Evolutionary conservation across 345 rosid species (phyloP), one percentile per base, ranked within the genome.

Genomic region (Sonneratia alba): DNA sequence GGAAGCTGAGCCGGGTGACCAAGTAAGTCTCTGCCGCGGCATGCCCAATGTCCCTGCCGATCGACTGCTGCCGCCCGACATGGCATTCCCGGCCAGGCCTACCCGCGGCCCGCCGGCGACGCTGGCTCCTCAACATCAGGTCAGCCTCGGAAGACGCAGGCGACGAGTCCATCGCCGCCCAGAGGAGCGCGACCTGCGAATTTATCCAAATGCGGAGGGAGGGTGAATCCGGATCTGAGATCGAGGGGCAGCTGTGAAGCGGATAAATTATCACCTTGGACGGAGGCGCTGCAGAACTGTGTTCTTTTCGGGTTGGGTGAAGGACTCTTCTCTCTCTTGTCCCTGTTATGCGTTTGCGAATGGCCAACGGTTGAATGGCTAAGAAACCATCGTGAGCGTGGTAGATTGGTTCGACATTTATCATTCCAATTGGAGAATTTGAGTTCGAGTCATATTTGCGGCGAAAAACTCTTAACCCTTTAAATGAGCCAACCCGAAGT

Each of bases 11-110:
- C 57, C 87, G 77, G 57, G 99, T 87, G n/a, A 92, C 12, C 67
- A 95, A 72, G 79, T 83, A 90, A 24, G 92, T 90, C 72, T 95
- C 96, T 0, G 96, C 87, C 4, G 97, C 93, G 2, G 91, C 97
- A 66, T 85, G 97, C 6, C 86, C 91, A 11, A 90, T 80, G 1
- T 92, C 96, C 18, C 68, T 75, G 68, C 87, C 69, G 2, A 87
- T 66, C 2, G 98, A 84, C 72, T 70, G 86, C 79, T 84, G 83
- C 69, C 90, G 79, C 65, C 75, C 67, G 45, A 79, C 71, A 67
- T 67, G 42, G 6, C 56, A 66, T 22, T 27, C 42, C 22, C 22
- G 37, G 2, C 66, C 64, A 24, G 74, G 70, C 53, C 74, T 81
- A 48, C 69, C 74, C 34, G 76, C 24, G n/a, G 66, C 71, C 62